Evolutionary conservation across 306 rosid genomes (phyloP).

Genomic region (Sophora flavescens): DNA sequence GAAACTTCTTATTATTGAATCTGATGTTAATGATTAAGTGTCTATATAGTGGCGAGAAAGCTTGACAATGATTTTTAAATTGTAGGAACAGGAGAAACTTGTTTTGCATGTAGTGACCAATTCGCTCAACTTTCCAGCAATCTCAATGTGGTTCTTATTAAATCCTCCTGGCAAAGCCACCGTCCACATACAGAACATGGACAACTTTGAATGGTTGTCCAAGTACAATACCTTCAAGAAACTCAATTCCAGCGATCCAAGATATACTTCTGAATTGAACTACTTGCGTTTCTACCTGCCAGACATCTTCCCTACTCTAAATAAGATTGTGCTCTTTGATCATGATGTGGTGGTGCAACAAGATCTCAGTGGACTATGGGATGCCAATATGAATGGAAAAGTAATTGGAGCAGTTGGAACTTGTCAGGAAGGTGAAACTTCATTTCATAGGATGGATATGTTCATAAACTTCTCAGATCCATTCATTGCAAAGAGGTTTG

Average conservation of each 20-base stretch:
- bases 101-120: conserved; percentile 93
- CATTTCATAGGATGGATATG: conserved; percentile 71
- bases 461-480: conserved; percentile 91
- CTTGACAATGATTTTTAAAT: conserved; percentile 41
- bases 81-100: conserved; percentile 82
- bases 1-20: conserved; percentile 19
- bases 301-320: conserved; percentile 73
- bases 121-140: conserved; percentile 87
- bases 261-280: conserved; percentile 88
- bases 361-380: conserved; percentile 85
- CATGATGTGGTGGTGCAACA: conserved; percentile 94
- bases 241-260: conserved; percentile 66
- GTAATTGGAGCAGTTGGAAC: conserved; percentile 82
- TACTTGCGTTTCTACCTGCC: conserved; percentile 93
- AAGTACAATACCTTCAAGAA: conserved; percentile 58
- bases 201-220: conserved; percentile 71
- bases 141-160: conserved; percentile 92
- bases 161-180: conserved; percentile 90
- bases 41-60: conserved; percentile 24
- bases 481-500: conserved; percentile 68
- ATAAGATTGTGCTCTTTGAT: conserved; percentile 82
- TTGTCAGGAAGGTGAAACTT: conserved; percentile 67
- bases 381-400: conserved; percentile 72
- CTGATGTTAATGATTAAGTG: conserved; percentile 14
- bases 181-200: conserved; percentile 76